phyloP scores from a whole-genome alignment of 495 filamentous ascomycete genomes.

The Cercophora newfieldiana region DNA sequence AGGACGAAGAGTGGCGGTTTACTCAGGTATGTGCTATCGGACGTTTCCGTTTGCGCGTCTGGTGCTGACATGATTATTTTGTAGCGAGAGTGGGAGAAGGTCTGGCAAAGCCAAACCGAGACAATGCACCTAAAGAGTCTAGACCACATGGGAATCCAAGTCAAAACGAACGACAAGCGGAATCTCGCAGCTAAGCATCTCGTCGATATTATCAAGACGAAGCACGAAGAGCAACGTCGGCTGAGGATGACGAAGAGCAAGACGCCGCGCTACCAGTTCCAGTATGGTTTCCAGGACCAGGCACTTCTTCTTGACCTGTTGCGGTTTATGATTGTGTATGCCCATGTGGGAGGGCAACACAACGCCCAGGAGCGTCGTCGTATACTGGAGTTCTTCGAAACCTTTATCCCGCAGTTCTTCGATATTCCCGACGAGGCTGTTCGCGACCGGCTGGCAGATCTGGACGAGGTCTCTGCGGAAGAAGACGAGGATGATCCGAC shows the following conservation, averaged over 20 bases:
- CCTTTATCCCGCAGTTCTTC: conserved; percentile 88
- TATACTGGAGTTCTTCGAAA: conserved; percentile 79
- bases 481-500: conserved; percentile 70
- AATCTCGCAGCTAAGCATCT: conserved; percentile 84
- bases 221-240: conserved; percentile 79
- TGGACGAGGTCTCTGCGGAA: conserved; percentile 59
- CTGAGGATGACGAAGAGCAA: conserved; percentile 60
- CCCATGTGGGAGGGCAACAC: conserved; percentile 64
- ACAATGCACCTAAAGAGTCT: conserved; percentile 91
- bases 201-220: conserved; percentile 79
- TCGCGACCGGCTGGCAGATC: conserved; percentile 71
- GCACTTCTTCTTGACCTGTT: conserved; percentile 80
- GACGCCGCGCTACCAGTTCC: conserved; percentile 68
- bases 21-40: conserved; percentile 53
- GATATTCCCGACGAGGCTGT: conserved; percentile 75
- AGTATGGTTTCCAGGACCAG: conserved; percentile 69
- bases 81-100: conserved; percentile 95
- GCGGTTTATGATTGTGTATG: conserved; percentile 73
- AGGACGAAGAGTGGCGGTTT: conserved; percentile 95
- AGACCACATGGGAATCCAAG: conserved; percentile 89
- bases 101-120: conserved; percentile 93
- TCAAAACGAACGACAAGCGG: conserved; percentile 82
- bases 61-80: conserved; percentile 19
- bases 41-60: background rate
- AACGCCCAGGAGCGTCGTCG: conserved; percentile 72